Evolutionary conservation across 2,329 filamentous ascomycete genomes (phyloP).

Genomic region (Teratosphaeriaceae sp.): DNA sequence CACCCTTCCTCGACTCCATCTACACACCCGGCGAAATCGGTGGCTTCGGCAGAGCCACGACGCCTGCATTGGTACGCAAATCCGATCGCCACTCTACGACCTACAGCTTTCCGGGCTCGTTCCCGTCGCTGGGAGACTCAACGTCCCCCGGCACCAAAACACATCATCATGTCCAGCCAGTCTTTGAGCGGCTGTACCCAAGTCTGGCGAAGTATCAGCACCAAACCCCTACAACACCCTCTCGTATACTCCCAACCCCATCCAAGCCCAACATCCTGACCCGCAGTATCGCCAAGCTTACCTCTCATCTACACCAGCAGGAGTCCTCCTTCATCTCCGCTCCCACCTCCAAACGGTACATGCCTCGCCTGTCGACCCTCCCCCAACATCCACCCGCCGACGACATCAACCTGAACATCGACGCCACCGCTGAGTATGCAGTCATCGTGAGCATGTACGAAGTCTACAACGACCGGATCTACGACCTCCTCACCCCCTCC

Average conservation of each 20-base stretch:
- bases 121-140: conserved; percentile 16
- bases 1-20: conserved; percentile 69
- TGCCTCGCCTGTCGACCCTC: conserved; percentile 63
- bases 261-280: conserved; percentile 11
- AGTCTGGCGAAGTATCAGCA: conserved; percentile 21
- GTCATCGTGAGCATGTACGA: conserved; percentile 97
- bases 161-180: conserved; percentile 9
- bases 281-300: conserved; percentile 24
- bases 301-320: conserved; percentile 22
- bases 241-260: conserved; percentile 11
- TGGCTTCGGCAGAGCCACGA: conserved; percentile 34
- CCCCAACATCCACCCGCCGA: conserved; percentile 71
- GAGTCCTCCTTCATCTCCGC: conserved; percentile 34
- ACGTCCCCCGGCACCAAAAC: conserved; percentile 14
- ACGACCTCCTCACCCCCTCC: conserved; percentile 71
- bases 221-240: conserved; percentile 2
- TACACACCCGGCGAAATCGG: conserved; percentile 56
- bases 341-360: conserved; percentile 46
- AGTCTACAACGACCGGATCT: conserved; percentile 97
- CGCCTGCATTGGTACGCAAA: conserved; percentile 40
- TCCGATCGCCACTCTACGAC: conserved; percentile 13
- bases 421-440: conserved; percentile 70
- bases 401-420: conserved; percentile 59
- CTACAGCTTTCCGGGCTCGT: conserved; percentile 20
- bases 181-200: conserved; percentile 28